Evolutionary conservation across 2,329 filamentous ascomycete species (phyloP).

Genomic region (Onygenales sp.): DNA sequence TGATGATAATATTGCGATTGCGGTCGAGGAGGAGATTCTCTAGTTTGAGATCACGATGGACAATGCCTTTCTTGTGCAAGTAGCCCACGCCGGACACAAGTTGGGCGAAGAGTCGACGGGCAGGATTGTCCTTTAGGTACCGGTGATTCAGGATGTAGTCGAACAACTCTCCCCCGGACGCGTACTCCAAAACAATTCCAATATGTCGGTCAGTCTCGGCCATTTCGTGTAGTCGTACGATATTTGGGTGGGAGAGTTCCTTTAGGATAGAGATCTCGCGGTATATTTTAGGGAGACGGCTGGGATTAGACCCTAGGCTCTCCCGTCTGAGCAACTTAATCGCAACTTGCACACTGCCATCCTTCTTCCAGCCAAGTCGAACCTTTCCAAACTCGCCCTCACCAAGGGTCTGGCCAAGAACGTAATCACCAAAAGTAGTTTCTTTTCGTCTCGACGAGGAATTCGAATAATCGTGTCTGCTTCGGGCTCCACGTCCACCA

Average conservation of each 20-base stretch:
- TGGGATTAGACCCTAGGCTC: conserved; percentile 77
- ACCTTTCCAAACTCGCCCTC: conserved; percentile 99
- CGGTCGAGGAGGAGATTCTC: conserved; percentile 92
- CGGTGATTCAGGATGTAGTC: conserved; percentile 97
- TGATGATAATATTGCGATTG: conserved; percentile 98
- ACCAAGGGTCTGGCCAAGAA: conserved; percentile 87
- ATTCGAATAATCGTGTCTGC: conserved; percentile 50
- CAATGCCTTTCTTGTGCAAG: conserved; percentile 96
- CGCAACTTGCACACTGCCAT: conserved; percentile 86
- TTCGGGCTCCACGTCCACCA: conserved; percentile 24
- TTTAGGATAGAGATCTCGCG: conserved; percentile 88
- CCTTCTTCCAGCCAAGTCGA: conserved; percentile 95
- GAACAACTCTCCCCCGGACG: conserved; percentile 93
- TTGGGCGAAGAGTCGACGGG: conserved; percentile 85
- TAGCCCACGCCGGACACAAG: conserved; percentile 95
- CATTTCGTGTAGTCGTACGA: conserved; percentile 95
- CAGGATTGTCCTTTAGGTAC: conserved; percentile 88
- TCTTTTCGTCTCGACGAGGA: conserved; percentile 52
- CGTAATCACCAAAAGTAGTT: conserved; percentile 90
- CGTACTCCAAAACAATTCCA: conserved; percentile 96
- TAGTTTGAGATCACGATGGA: conserved; percentile 91
- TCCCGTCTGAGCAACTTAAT: conserved; percentile 97
- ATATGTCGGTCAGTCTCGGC: conserved; percentile 96
- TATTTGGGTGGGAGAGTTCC: conserved; percentile 87
- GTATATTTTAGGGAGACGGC: conserved; percentile 89